A percentile compares a stretch with the other conserved stretches of the same genome.
Conservation (phyloP, 371 early-diverging fungal genomes). For the Apophysomyces variabilis region DNA sequence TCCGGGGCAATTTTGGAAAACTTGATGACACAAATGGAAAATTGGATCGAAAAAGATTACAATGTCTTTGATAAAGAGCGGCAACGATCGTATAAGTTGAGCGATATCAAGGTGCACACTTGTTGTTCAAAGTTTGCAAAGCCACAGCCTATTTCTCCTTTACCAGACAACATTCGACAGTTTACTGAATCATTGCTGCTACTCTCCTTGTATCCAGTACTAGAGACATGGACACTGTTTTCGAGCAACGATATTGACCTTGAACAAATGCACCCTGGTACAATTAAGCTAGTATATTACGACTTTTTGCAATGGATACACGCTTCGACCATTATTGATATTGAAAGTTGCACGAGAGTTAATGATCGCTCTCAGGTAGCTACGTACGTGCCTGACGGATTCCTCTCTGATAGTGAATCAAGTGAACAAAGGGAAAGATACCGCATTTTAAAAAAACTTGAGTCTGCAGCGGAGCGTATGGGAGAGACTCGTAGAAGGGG, state of each 20-base stretch:
- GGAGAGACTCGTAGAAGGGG: conserved; percentile 37
- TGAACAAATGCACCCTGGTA: conserved; percentile 26
- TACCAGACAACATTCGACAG: conserved; percentile 31
- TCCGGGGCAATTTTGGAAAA: conserved; percentile 24
- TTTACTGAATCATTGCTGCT: conserved; percentile 30
- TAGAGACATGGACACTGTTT: conserved; percentile 34
- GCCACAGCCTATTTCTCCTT: not conserved
- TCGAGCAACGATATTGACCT: conserved; percentile 17
- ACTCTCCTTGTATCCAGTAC: conserved; percentile 34
- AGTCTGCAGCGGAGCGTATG: conserved; percentile 35
- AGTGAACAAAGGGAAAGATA: conserved; percentile 3
- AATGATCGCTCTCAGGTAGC: not conserved
- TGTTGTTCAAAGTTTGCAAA: not conserved
- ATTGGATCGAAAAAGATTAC: conserved; percentile 14
- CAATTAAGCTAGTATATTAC: conserved; percentile 27
- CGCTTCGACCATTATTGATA: conserved; percentile 1
- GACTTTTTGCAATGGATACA: conserved; percentile 36
- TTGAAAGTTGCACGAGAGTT: not conserved
- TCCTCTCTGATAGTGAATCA: not conserved
- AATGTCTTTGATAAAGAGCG: conserved; percentile 5
- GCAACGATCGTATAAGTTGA: conserved; percentile 9
- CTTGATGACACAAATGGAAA: conserved; percentile 23
- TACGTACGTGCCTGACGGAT: not conserved
- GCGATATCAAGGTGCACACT: conserved; percentile 8
- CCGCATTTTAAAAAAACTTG: conserved; percentile 19